Percentiles rank a stretch among this genome's conserved stretches.
Evolutionary conservation across 441 rosid species (phyloP).

Genomic region (Erodium moschatum): DNA sequence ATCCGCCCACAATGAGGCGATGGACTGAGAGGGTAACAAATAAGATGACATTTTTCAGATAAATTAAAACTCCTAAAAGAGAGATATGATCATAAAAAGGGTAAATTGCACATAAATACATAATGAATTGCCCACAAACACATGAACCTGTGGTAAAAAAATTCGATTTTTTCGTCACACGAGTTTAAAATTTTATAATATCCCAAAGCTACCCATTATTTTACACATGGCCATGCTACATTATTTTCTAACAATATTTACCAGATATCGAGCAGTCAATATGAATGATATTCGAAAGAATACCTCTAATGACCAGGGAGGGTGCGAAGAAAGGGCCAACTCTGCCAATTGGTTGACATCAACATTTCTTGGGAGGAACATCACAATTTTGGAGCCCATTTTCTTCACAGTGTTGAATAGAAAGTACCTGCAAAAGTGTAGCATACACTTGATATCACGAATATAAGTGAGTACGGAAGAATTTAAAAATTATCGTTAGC

Average conservation of each 20-base stretch:
- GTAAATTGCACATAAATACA: too few relatives aligned
- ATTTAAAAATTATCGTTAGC: background rate
- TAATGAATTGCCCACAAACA: too few relatives aligned
- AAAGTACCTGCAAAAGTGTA: slow-evolving; percentile 37
- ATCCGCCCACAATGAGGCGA: too few relatives aligned
- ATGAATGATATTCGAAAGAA: slow-evolving; percentile 5
- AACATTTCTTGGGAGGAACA: slow-evolving; percentile 82
- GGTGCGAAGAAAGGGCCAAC: slow-evolving; percentile 46
- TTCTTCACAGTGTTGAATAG: slow-evolving; percentile 55
- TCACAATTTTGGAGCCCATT: slow-evolving; percentile 51
- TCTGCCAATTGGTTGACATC: slow-evolving; percentile 78
- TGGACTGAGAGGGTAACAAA: too few relatives aligned
- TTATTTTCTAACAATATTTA: slow-evolving; percentile 8
- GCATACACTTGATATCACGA: background rate
- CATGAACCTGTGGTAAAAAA: too few relatives aligned
- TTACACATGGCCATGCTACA: background rate
- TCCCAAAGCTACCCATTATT: too few relatives aligned
- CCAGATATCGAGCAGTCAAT: slow-evolving; percentile 9
- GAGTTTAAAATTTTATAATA: too few relatives aligned
- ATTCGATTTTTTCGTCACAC: too few relatives aligned
- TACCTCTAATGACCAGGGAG: slow-evolving; percentile 85
- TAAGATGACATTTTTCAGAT: background rate
- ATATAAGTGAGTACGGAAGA: background rate
- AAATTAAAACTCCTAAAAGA: background rate
- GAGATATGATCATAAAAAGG: background rate